Evolutionary conservation across 2,329 filamentous ascomycete genomes (phyloP).

Genomic region (Immersiporthe knoxdaviesiana): DNA sequence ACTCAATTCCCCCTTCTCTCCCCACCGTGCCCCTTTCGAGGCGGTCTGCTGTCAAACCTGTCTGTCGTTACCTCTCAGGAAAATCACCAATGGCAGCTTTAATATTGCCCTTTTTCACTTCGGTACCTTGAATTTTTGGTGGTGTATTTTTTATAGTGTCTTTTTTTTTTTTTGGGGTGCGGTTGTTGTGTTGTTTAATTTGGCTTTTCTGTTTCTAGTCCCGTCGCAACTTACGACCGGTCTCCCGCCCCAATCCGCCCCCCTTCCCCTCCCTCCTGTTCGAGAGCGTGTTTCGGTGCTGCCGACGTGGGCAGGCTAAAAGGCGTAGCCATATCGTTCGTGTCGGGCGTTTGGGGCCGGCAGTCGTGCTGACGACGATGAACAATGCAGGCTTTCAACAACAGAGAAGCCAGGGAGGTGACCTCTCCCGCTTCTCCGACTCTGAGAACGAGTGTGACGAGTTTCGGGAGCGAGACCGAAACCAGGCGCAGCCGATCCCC

Average conservation of each 20-base stretch:
- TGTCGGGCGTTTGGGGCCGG: constrained; percentile 15
- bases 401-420: constrained; percentile 33
- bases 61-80: constrained; percentile 26
- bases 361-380: constrained; percentile 41
- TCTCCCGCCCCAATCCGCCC: constrained; percentile 8
- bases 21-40: constrained; percentile 30
- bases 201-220: constrained; percentile 4
- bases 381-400: constrained; percentile 37
- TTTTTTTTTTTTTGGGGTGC: background rate
- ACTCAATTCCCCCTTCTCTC: too few relatives aligned
- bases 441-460: constrained; percentile 44
- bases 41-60: constrained; percentile 26
- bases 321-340: constrained; percentile 19
- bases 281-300: constrained; percentile 18
- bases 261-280: background rate
- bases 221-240: background rate
- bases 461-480: constrained; percentile 36
- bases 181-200: background rate
- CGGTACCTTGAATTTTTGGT: constrained; percentile 5
- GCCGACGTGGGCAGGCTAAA: constrained; percentile 19
- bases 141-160: background rate
- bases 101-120: constrained; percentile 6
- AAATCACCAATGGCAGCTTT: constrained; percentile 20
- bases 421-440: constrained; percentile 48
- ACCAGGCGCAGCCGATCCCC: constrained; percentile 39